These are phyloP conservation scores for Papiliotrema flavescens DNA, from an alignment of 1,284 basidiomycete species.

Conservation along the genomic window DNA sequence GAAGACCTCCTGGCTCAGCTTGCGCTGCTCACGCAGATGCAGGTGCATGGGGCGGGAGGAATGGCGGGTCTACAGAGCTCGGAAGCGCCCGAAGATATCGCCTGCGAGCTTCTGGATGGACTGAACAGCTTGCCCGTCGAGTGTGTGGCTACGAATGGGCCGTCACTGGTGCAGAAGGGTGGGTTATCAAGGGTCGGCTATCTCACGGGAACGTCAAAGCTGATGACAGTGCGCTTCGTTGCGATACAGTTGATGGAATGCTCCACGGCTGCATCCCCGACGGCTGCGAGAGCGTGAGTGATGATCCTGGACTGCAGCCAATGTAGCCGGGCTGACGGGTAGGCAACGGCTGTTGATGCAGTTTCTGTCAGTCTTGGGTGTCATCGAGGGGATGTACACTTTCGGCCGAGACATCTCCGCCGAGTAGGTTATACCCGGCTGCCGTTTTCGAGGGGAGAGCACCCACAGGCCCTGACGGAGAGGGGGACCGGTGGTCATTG, in stretches of 20 bases:
- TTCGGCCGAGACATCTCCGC: too few species aligned
- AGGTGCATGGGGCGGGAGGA: constrained; percentile 19
- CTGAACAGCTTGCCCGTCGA: constrained; percentile 39
- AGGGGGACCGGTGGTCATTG: too few species aligned
- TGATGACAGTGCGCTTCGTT: too few species aligned
- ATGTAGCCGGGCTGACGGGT: constrained; percentile 7
- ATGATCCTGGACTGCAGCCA: background rate
- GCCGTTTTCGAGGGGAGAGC: too few species aligned
- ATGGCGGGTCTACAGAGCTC: constrained; percentile 24
- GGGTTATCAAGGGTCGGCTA: background rate
- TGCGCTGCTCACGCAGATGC: constrained; percentile 33
- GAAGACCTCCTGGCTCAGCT: constrained; percentile 32
- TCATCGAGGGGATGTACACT: constrained; percentile 45
- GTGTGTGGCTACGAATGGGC: constrained; percentile 43
- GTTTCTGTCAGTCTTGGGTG: constrained; percentile 39
- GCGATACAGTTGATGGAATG: too few species aligned
- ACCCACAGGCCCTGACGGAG: too few species aligned
- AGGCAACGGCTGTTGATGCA: constrained; percentile 41
- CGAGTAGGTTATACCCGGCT: too few species aligned
- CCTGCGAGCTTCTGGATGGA: constrained; percentile 41
- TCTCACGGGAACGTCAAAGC: too few species aligned
- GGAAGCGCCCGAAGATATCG: constrained; percentile 41
- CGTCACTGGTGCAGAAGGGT: too few species aligned
- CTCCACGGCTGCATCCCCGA: constrained; percentile 16
- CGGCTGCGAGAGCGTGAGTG: constrained; percentile 31